Conservation (phyloP, 495 filamentous ascomycete species). For the Collariella sp. region DNA sequence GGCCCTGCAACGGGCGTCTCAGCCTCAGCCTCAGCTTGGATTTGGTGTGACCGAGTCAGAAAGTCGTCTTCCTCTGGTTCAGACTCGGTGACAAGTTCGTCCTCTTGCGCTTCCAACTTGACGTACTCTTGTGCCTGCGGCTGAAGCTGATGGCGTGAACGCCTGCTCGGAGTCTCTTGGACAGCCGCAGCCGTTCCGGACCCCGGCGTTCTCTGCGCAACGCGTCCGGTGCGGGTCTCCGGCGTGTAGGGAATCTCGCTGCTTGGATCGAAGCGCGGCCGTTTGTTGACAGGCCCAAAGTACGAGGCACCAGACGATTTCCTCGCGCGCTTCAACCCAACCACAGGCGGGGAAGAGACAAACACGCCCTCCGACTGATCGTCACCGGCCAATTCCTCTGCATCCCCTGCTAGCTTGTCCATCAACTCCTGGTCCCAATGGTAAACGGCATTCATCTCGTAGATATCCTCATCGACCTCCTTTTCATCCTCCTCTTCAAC, state of each 20-base stretch:
- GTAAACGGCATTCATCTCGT: no score
- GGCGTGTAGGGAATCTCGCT: constrained; percentile 4
- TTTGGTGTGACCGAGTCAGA: constrained; percentile 27
- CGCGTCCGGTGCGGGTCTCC: background rate
- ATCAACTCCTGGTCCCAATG: constrained; percentile 11
- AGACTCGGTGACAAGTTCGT: background rate
- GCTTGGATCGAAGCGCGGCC: constrained; percentile 11
- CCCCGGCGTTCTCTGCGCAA: background rate
- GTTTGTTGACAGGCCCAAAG: background rate
- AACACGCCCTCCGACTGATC: background rate
- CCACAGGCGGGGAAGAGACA: constrained; percentile 25
- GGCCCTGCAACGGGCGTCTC: background rate
- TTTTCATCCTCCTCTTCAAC: background rate
- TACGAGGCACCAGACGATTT: background rate
- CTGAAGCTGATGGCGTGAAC: background rate
- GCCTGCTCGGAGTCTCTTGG: background rate
- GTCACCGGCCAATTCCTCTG: background rate
- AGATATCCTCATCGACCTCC: constrained; percentile 11
- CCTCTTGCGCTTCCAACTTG: constrained; percentile 8
- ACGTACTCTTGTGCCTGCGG: background rate
- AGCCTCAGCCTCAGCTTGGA: constrained; percentile 16
- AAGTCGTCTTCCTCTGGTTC: background rate
- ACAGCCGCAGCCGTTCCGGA: background rate
- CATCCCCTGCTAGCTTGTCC: background rate
- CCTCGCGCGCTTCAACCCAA: background rate